A percentile compares a stretch with the other conserved stretches of the same genome.
phyloP scores from a whole-genome alignment of 148 eudicot genomes.

The Chenopodium quinoa region DNA sequence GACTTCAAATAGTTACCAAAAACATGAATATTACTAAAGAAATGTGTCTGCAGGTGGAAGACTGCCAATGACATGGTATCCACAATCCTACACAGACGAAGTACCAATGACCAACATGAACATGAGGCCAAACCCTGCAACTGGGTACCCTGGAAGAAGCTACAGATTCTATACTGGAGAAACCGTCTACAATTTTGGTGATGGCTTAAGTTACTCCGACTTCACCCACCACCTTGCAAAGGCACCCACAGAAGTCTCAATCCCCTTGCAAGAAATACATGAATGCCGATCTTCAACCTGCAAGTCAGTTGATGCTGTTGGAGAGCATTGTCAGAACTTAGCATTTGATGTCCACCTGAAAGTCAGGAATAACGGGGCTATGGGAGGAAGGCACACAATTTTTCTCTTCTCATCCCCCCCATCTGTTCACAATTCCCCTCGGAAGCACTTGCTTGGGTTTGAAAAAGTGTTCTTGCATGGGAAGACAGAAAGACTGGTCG shows the following conservation, averaged over 20 bases:
- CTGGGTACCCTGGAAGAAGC: slow-evolving; percentile 72
- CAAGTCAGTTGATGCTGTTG: slow-evolving; percentile 52
- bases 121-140: slow-evolving; percentile 67
- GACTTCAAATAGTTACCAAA: background rate
- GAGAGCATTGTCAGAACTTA: slow-evolving; percentile 43
- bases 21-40: background rate
- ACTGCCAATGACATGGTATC: slow-evolving; percentile 87
- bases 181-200: slow-evolving; percentile 62
- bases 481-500: slow-evolving; percentile 43
- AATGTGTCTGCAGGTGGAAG: slow-evolving; percentile 53
- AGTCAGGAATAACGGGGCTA: slow-evolving; percentile 54
- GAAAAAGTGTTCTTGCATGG: slow-evolving; percentile 63
- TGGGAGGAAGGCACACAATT: slow-evolving; percentile 61
- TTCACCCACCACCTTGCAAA: slow-evolving; percentile 49
- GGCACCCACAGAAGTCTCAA: slow-evolving; percentile 52
- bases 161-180: slow-evolving; percentile 74
- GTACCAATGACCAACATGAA: slow-evolving; percentile 83
- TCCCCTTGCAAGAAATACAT: slow-evolving; percentile 56
- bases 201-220: slow-evolving; percentile 60
- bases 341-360: slow-evolving; percentile 54
- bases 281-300: slow-evolving; percentile 55
- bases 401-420: slow-evolving; percentile 71
- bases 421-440: slow-evolving; percentile 60
- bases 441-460: slow-evolving; percentile 70
- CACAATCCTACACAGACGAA: slow-evolving; percentile 56